phyloP scores from a whole-genome alignment of 225 moss, liverwort and hornwort genomes.

The Pseudoscleropodium purum region DNA sequence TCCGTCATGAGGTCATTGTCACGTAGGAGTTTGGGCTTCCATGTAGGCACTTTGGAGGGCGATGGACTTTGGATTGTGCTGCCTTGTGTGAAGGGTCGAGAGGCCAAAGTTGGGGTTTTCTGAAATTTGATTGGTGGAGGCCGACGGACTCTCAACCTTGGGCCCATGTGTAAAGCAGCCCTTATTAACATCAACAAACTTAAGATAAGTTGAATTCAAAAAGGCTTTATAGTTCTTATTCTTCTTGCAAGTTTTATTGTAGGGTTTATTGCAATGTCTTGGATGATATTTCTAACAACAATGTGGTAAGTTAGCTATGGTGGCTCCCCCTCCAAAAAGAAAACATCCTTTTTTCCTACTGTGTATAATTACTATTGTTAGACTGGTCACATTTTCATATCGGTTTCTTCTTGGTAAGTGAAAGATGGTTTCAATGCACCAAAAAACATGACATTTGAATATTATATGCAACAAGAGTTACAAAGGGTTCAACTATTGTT shows the following conservation, averaged over 20 bases:
- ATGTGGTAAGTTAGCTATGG: neutral
- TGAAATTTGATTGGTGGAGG: too few relatives aligned
- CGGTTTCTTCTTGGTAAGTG: neutral
- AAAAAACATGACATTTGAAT: neutral
- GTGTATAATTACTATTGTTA: neutral
- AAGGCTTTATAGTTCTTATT: rapidly evolving
- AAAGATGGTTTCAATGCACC: neutral
- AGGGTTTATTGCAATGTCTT: neutral
- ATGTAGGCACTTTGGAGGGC: too few relatives aligned
- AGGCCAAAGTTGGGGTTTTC: too few relatives aligned
- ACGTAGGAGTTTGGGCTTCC: too few relatives aligned
- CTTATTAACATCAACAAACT: neutral
- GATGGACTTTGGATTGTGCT: too few relatives aligned
- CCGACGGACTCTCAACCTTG: too few relatives aligned
- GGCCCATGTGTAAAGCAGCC: too few relatives aligned
- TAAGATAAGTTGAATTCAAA: neutral
- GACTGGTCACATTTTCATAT: neutral
- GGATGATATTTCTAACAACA: neutral
- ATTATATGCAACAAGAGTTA: neutral
- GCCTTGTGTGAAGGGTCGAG: too few relatives aligned
- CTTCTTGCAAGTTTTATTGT: neutral
- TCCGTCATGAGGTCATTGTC: too few relatives aligned
- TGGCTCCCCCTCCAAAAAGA: rapidly evolving
- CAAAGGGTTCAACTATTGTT: rapidly evolving
- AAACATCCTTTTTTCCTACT: neutral